Percentiles rank a stretch among this genome's conserved stretches.
phyloP scores from a whole-genome alignment of 805 yeast genomes.

The Diddensiella santjacobensis region DNA sequence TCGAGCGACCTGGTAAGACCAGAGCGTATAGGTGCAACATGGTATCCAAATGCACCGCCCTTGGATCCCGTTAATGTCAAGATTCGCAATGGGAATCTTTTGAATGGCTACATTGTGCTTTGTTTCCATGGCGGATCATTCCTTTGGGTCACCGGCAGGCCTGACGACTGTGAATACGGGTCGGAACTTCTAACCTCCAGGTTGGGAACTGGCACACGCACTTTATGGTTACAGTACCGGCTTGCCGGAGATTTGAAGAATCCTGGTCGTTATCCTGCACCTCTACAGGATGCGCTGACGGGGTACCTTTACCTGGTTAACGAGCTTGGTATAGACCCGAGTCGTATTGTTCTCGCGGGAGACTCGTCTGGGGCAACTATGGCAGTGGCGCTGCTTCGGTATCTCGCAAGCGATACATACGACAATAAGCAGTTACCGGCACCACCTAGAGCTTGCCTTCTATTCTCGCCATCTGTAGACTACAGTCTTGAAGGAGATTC shows the following conservation, averaged over 20 bases:
- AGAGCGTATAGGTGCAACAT: not conserved
- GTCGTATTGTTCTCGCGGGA: constrained; percentile 5
- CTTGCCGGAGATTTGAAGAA: constrained; percentile 3
- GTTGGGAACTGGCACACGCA: not conserved
- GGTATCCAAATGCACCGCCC: not conserved
- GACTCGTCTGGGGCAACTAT: constrained; percentile 6
- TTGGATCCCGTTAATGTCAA: too few species aligned
- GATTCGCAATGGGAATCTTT: not conserved
- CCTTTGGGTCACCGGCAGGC: constrained; percentile 7
- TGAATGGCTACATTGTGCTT: not conserved
- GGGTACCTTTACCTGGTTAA: constrained; percentile 2
- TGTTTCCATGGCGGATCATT: constrained; percentile 3
- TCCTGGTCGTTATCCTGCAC: constrained; percentile 3
- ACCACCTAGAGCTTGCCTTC: constrained; percentile 2
- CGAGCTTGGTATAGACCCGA: not conserved
- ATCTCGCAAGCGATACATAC: not conserved
- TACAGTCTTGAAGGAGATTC: constrained; percentile 6
- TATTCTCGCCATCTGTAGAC: constrained; percentile 4
- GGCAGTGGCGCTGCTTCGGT: not conserved
- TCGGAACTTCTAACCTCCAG: not conserved
- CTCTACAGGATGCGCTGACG: constrained; percentile 3
- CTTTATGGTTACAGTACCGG: constrained; percentile 7
- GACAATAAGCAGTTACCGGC: not conserved
- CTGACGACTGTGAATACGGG: constrained; percentile 2
- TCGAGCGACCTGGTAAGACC: not conserved